phyloP scores from a whole-genome alignment of 31 red algal species.

The Endocladia muricata region DNA sequence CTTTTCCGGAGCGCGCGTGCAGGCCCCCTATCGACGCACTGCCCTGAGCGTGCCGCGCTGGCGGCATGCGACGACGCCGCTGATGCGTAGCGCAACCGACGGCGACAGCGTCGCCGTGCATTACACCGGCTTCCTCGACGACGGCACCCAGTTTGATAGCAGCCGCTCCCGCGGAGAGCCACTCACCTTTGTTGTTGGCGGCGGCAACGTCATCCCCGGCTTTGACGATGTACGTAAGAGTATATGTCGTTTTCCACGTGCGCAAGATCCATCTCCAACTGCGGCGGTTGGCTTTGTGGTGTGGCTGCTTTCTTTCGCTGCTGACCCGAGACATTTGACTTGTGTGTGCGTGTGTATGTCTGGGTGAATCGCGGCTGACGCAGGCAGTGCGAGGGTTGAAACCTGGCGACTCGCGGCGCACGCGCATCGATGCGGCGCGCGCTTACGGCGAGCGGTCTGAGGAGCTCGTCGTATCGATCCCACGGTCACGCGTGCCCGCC shows the following conservation, averaged over 20 bases:
- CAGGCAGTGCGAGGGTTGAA: constrained; percentile 50
- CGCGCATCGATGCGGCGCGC: constrained; percentile 39
- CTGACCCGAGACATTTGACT: neutral
- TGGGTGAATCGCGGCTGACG: too few relatives aligned
- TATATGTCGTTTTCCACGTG: neutral
- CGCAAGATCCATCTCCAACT: neutral
- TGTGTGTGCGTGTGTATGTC: neutral
- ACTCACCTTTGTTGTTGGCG: constrained; percentile 78
- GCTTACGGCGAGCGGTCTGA: constrained; percentile 58
- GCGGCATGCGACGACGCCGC: too few relatives aligned
- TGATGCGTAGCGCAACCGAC: constrained; percentile 61
- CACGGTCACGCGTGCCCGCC: constrained; percentile 5
- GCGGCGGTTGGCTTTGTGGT: neutral
- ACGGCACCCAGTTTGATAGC: constrained; percentile 78
- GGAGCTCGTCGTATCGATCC: constrained; percentile 36
- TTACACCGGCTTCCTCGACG: constrained; percentile 82
- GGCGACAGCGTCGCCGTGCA: constrained; percentile 86
- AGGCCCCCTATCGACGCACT: too few relatives aligned
- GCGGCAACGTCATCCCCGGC: constrained; percentile 54
- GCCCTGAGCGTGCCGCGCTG: too few relatives aligned
- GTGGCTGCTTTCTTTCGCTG: neutral
- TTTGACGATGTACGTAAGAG: constrained; percentile 55
- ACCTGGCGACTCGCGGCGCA: constrained; percentile 35
- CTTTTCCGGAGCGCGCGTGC: too few relatives aligned
- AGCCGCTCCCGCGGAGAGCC: constrained; percentile 56